Base-by-base conservation (phyloP, 495 filamentous ascomycete genomes). In the Talaromyces ruber region DNA sequence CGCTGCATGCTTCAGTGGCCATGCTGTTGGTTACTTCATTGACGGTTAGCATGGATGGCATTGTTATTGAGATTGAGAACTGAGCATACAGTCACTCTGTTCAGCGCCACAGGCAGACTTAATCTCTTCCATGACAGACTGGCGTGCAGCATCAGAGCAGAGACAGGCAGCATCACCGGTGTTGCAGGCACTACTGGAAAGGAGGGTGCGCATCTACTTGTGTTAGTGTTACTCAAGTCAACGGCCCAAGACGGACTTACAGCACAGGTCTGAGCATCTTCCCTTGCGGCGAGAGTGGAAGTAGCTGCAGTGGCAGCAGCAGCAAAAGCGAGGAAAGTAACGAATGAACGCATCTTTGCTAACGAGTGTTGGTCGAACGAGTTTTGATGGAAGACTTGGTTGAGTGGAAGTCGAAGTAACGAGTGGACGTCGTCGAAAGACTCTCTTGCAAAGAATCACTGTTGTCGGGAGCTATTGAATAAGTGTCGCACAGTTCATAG, bases 321-420 rank as follows among this genome's bases (percentile, higher is more conserved):
- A 29, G 34, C 63, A 29, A 66, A 47, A 58, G 65, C 65, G 58
- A 66, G 32, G 16, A 66, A 6, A 21, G 59, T 47, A 37, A 60
- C n/a, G 30, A 64, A 52, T 64, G 43, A 58, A 39, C 58, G 60
- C 65, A 66, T 66, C 16, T 50, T 60, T 34, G 43, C 28, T 25
- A 39, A 22, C n/a, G 59, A 57, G 28, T 34, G 28, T 34, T 21
- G 4, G 11, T 51, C 18, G 47, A 25, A 25, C 2, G 6, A 24
- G n/a, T 51, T 24, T 51, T 11, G 34, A 11, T 39, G 34, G 32
- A 16, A 51, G 9, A 51, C 3, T 24, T 3, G 2, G n/a, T 22
- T 34, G 28, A 57, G 7, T 32, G 12, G 6, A 21, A 57, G 54
- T 22, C 29, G 26, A 11, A 34, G 12, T 24, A 57, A 14, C 54